Percentiles rank a stretch among this genome's conserved stretches.
Conservation (phyloP, 2,329 filamentous ascomycete species). For the Alternaria hordeiaustralica region DNA sequence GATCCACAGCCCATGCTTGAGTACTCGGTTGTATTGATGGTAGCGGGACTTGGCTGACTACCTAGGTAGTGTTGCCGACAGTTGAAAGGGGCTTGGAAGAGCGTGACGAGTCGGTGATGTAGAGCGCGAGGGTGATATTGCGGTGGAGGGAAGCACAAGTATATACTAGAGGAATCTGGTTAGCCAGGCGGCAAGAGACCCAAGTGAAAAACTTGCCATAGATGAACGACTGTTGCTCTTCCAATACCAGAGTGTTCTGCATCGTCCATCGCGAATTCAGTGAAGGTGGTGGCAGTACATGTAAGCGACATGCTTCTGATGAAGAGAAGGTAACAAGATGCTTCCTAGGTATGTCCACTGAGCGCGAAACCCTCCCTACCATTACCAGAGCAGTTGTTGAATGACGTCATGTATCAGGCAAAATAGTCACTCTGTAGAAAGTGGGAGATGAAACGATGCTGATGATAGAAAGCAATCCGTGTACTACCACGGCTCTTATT, state of each 20-base stretch:
- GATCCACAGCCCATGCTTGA: neutral
- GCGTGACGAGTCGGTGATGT: neutral
- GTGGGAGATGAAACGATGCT: neutral
- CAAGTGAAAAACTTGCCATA: conserved; percentile 4
- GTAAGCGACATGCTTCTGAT: neutral
- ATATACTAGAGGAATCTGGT: neutral
- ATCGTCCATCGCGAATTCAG: neutral
- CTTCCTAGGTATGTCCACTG: neutral
- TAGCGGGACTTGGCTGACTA: neutral
- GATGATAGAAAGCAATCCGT: neutral
- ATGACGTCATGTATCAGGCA: neutral
- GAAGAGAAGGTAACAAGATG: neutral
- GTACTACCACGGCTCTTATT: neutral
- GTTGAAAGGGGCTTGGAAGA: neutral
- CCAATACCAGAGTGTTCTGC: neutral
- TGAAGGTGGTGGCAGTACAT: neutral
- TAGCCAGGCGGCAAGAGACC: neutral
- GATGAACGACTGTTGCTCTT: neutral
- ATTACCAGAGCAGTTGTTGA: neutral
- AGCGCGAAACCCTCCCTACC: neutral
- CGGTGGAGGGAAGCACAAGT: neutral
- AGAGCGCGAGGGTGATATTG: neutral
- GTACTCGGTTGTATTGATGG: neutral
- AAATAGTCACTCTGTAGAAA: neutral
- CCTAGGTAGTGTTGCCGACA: neutral